Evolutionary conservation across 495 filamentous ascomycete genomes (phyloP), one percentile per base, ranked within the genome.

Genomic region (Aspergillus conjunctus): DNA sequence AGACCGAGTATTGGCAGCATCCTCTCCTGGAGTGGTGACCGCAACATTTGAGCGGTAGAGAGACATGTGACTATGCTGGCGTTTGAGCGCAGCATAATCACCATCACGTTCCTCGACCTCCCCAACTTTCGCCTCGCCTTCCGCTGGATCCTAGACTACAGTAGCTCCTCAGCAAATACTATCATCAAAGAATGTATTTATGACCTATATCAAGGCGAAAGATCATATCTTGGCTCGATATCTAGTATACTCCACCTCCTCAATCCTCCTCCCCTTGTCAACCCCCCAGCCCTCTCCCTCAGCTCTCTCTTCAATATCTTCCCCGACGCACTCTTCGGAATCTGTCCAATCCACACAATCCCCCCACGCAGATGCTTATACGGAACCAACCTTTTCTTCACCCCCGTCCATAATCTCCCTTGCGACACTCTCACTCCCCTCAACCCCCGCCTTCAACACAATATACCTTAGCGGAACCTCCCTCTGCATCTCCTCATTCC

Each of bases 381-480:
- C 4, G 73, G 70, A 5, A 84, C 73, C 0, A 90, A 82, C 51
- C 77, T 73, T 12, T 58, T 59, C 0, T 73, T 77, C 48, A 92
- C 68, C 74, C 80, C 88, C 0, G n/a, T 72, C 65, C 8, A 74
- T 54, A 18, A 91, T 78, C 54, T 87, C 79, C 56, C 79, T 66
- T 14, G 77, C 85, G 14, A 75, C 81, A 52, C 67, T 72, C 10
- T 79, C 73, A 15, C 61, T 65, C 66, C 65, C 9, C 45, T 22
- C 8, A 22, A 18, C 32, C 44, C n/a, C 9, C 14, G 4, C 14
- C 63, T 84, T 85, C 8, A 75, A 67, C 33, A 83, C 88, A 5
- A 93, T 70, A 69, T 90, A 93, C 6, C 91, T 91, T 32, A 86
- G 77, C 0, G 91, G 91, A 0, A 92, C 81, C 60, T 96, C 91